Conservation (phyloP, 352 stramenopile genomes). For the Aphanomyces invadans region DNA sequence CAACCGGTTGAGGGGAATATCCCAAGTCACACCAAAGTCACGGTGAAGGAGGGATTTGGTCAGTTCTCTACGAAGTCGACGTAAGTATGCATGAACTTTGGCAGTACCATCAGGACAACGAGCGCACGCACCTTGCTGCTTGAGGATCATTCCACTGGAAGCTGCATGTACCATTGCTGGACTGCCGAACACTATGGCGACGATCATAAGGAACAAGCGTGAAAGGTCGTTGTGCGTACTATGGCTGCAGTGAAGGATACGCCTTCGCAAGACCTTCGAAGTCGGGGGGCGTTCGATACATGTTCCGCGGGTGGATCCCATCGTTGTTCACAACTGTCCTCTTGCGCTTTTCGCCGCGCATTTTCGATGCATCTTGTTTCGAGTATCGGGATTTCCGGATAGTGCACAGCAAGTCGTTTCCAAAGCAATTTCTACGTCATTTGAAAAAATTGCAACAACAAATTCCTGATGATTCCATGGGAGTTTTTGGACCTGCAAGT, state of each 20-base stretch:
- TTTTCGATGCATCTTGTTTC: neutral
- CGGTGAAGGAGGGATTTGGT: slow-evolving; percentile 87
- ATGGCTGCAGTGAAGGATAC: slow-evolving; percentile 53
- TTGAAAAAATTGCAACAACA: slow-evolving; percentile 1
- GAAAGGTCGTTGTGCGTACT: slow-evolving; percentile 36
- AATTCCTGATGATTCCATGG: neutral
- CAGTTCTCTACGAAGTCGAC: slow-evolving; percentile 54
- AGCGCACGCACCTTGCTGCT: slow-evolving; percentile 42
- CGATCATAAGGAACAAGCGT: neutral
- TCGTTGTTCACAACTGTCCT: slow-evolving; percentile 57
- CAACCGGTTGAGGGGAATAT: slow-evolving; percentile 86
- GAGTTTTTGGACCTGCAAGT: too few species aligned
- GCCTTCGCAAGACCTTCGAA: slow-evolving; percentile 62
- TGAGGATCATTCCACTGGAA: slow-evolving; percentile 71
- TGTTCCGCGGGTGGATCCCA: slow-evolving; percentile 60
- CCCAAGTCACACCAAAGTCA: slow-evolving; percentile 87
- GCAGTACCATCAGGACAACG: slow-evolving; percentile 29
- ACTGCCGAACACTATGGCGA: slow-evolving; percentile 50
- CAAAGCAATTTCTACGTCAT: too few species aligned
- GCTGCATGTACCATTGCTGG: slow-evolving; percentile 40
- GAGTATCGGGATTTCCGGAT: too few species aligned
- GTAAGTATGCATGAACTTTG: neutral
- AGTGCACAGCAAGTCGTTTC: too few species aligned
- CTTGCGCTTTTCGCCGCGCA: slow-evolving; percentile 41
- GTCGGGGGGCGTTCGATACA: slow-evolving; percentile 60